Evolutionary conservation across 169 alveolate genomes (phyloP).

Genomic region (Cyclospora cayetanensis): DNA sequence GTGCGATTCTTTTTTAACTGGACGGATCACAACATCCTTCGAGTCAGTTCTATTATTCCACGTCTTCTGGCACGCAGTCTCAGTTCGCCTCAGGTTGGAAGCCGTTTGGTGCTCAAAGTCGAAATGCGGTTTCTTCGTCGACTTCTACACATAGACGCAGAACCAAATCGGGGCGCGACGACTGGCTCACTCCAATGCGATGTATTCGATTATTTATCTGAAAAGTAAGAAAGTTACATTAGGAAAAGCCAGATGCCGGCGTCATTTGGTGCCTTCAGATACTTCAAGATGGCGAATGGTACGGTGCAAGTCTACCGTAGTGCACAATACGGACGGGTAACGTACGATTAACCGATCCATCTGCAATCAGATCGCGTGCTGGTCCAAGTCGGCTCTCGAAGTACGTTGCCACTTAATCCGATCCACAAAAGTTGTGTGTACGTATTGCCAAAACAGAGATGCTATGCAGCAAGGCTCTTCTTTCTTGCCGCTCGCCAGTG

Average conservation of each 20-base stretch:
- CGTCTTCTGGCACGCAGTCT: not conserved
- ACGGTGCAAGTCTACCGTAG: constrained; percentile 24
- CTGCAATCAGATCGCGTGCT: constrained; percentile 60
- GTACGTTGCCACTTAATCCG: constrained; percentile 15
- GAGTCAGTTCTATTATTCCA: constrained; percentile 19
- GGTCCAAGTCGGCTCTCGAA: constrained; percentile 61
- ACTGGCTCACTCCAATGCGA: constrained; percentile 66
- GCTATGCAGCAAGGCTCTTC: constrained; percentile 73
- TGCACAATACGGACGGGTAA: not conserved
- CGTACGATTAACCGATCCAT: too few species aligned
- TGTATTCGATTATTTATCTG: constrained; percentile 69
- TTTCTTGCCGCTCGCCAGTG: constrained; percentile 73
- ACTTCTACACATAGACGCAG: constrained; percentile 63
- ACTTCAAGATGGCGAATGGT: constrained; percentile 62
- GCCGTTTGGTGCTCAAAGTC: constrained; percentile 66
- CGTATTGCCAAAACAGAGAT: constrained; percentile 28
- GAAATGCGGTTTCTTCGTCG: constrained; percentile 72
- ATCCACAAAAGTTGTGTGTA: not conserved
- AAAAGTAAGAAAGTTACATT: constrained; percentile 38
- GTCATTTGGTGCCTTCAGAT: constrained; percentile 32
- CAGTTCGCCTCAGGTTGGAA: constrained; percentile 62
- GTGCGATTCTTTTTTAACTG: constrained; percentile 72
- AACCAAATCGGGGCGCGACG: constrained; percentile 5
- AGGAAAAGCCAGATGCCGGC: constrained; percentile 31
- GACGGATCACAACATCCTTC: constrained; percentile 72